A percentile compares a stretch with the other conserved stretches of the same genome.
Conservation (phyloP, 345 rosid species). For the Lepidium didymum region DNA sequence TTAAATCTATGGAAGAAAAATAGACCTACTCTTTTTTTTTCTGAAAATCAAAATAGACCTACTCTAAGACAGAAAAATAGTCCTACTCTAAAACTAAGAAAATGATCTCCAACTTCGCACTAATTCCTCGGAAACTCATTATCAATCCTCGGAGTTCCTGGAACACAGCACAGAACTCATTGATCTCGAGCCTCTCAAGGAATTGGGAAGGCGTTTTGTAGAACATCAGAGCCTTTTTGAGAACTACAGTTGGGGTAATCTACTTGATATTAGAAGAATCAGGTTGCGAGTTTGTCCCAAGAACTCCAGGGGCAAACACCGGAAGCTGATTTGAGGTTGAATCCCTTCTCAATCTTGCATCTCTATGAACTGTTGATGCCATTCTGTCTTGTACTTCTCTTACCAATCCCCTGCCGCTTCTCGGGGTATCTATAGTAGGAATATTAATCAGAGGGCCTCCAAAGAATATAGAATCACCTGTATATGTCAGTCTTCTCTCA, state of each 20-base stretch:
- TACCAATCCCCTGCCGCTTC: slow-evolving; percentile 39
- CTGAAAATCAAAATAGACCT: no score
- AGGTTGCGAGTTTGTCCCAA: slow-evolving; percentile 31
- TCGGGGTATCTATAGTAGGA: slow-evolving; percentile 41
- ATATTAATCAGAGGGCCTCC: slow-evolving; percentile 77
- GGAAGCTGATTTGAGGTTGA: slow-evolving; percentile 80
- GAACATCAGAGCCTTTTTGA: neutral
- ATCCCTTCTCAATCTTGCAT: slow-evolving; percentile 73
- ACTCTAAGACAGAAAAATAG: neutral
- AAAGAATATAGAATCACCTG: slow-evolving; percentile 85
- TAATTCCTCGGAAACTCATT: neutral
- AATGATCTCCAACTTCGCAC: neutral
- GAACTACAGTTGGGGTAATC: neutral
- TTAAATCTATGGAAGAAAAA: neutral
- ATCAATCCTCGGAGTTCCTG: neutral
- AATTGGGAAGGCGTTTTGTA: slow-evolving; percentile 5
- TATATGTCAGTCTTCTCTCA: slow-evolving; percentile 58
- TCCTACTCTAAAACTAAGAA: neutral
- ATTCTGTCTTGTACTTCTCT: slow-evolving; percentile 55
- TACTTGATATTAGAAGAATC: slow-evolving; percentile 46
- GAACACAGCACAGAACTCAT: neutral
- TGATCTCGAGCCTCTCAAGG: neutral
- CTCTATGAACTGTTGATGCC: slow-evolving; percentile 46
- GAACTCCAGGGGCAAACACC: slow-evolving; percentile 62
- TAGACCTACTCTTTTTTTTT: neutral